These are phyloP conservation scores for Nyssa sinensis DNA, from an alignment of 148 eudicot genomes.

Conservation along the genomic window DNA sequence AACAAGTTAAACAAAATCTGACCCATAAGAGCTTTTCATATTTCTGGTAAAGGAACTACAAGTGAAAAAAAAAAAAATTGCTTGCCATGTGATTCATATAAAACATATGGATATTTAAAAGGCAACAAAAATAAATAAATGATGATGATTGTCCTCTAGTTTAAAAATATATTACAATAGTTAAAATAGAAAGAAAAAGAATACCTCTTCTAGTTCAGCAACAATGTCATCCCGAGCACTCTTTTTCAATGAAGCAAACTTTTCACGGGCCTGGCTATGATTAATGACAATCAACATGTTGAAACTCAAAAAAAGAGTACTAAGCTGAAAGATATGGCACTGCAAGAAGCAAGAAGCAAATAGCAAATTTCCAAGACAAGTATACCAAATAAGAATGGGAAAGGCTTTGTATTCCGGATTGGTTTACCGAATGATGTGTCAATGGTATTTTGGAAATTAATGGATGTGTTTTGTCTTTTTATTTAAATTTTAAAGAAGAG, in stretches of 20 bases:
- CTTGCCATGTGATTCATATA: background rate
- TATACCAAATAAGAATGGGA: background rate
- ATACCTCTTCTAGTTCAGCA: conserved; percentile 89
- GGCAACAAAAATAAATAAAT: no score
- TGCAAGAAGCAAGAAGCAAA: background rate
- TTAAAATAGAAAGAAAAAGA: background rate
- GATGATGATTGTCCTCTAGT: background rate
- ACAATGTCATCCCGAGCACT: conserved; percentile 84
- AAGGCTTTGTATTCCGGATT: no score
- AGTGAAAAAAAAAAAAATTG: background rate
- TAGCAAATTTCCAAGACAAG: background rate
- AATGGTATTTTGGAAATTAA: no score
- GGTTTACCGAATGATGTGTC: no score
- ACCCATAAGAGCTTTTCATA: no score
- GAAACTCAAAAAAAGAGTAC: conserved; percentile 10
- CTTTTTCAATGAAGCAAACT: conserved; percentile 77
- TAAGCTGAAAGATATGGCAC: background rate
- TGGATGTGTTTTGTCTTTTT: no score
- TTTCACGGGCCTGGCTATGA: conserved; percentile 76
- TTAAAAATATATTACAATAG: background rate
- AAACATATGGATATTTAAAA: background rate
- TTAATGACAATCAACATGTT: conserved; percentile 22
- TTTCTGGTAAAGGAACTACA: no score
- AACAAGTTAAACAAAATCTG: no score
- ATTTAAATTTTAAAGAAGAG: no score